phyloP scores from a whole-genome alignment of 2,329 filamentous ascomycete species.

The Neurospora sp. region DNA sequence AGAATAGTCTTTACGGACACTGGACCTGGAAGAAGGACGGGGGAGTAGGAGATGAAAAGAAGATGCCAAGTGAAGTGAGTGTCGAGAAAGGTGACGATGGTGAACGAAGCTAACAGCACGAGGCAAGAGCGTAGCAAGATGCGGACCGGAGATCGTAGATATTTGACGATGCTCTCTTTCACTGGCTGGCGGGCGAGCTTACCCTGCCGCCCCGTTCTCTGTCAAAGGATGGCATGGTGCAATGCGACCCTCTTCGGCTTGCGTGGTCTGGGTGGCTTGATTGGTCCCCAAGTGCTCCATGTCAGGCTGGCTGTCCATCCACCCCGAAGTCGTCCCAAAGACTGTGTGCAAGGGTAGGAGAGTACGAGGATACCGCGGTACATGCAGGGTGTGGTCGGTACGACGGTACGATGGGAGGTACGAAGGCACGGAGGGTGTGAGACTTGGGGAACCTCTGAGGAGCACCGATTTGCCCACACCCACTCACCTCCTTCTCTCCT shows the following conservation, averaged over 20 bases:
- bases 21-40: too few species aligned
- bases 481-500: slow-evolving; percentile 1
- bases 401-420: not conserved
- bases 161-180: slow-evolving; percentile 14
- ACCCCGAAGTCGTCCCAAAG: slow-evolving; percentile 6
- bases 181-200: slow-evolving; percentile 5
- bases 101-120: slow-evolving; percentile 1
- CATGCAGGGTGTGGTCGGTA: not conserved
- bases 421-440: not conserved
- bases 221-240: slow-evolving; percentile 11
- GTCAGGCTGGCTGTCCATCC: slow-evolving; percentile 13
- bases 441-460: not conserved
- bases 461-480: not conserved
- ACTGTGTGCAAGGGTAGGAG: slow-evolving; percentile 2
- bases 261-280: slow-evolving; percentile 18
- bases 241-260: slow-evolving; percentile 11
- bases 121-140: slow-evolving; percentile 10
- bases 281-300: slow-evolving; percentile 15
- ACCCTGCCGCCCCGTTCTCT: slow-evolving; percentile 17
- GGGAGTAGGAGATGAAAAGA: slow-evolving; percentile 5
- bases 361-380: not conserved
- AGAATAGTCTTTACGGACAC: slow-evolving; percentile 7
- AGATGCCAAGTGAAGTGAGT: slow-evolving; percentile 14
- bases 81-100: slow-evolving; percentile 16
- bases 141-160: slow-evolving; percentile 19